Conservation (phyloP, 139 green algal genomes). For the Chlamydomonas sp. region DNA sequence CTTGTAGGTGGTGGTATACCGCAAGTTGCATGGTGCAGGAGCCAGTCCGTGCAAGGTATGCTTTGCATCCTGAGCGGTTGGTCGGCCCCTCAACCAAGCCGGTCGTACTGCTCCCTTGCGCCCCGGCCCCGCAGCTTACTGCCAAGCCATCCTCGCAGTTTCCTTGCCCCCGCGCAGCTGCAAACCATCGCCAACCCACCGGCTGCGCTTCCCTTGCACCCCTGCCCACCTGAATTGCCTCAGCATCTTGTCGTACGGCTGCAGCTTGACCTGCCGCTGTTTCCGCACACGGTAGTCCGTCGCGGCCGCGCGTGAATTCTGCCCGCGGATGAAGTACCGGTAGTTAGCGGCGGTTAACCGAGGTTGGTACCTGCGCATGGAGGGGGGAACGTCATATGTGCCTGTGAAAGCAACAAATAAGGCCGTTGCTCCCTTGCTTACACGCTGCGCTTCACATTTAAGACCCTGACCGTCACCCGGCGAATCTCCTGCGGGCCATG, state of each 20-base stretch:
- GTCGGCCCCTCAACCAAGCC: too few species aligned
- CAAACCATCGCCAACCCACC: background rate
- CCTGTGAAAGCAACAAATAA: background rate
- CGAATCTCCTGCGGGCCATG: too few species aligned
- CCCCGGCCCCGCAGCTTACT: too few species aligned
- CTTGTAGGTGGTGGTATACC: too few species aligned
- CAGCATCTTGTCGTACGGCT: conserved; percentile 80
- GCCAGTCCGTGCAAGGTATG: too few species aligned
- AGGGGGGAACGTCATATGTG: background rate
- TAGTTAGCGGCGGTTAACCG: conserved; percentile 78
- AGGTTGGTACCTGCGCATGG: conserved; percentile 9
- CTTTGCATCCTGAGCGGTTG: too few species aligned
- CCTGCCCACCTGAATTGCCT: conserved; percentile 58
- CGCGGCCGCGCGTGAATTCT: conserved; percentile 63
- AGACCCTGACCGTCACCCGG: too few species aligned
- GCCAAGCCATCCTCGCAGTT: too few species aligned
- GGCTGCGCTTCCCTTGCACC: background rate
- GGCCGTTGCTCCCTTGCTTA: background rate
- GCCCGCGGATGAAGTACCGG: conserved; percentile 88
- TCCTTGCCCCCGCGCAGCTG: too few species aligned
- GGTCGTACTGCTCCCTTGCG: too few species aligned
- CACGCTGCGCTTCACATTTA: too few species aligned
- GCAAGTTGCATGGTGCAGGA: too few species aligned
- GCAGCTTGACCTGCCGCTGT: conserved; percentile 60
- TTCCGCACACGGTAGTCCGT: conserved; percentile 68